Base-by-base conservation (phyloP, 2,329 filamentous ascomycete species). In the Penicillium olsonii region DNA sequence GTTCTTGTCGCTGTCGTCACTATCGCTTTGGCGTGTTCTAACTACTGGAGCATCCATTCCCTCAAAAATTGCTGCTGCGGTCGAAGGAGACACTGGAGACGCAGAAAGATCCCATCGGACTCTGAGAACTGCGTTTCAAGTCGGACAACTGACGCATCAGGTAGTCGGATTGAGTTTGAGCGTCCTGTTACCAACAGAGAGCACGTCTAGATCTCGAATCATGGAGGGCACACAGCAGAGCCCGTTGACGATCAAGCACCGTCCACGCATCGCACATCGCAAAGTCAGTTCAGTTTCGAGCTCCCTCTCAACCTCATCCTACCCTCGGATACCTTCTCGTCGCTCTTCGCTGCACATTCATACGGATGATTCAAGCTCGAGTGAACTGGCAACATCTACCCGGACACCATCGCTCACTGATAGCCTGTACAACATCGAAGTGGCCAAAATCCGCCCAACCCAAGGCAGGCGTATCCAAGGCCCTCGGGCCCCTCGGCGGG, bases 221-320 rank as follows among this genome's bases (percentile, higher is more conserved):
- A 66, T 69, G 54, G 61, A 66, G 42, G 48, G 62, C 34, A 59
- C 37, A 11, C 34, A 57, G 48, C 75, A 78, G 15, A 70, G 70
- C 26, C 81, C 81, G 10, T 63, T 83, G 27, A 75, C 77, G 59
- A 63, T 75, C 59, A 83, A 81, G 61, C n/a, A 20, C 31, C 37
- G 14, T 14, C 43, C 38, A 20, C 52, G 19, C 44, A 46, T 44
- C 18, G 19, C 14, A 22, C 9, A 26, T 18, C 50, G 37, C 34
- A 54, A 42, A 56, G 20, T 34, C 31, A 45, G 35, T 24, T 50
- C 52, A 7, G 18, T 19, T 18, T 43, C 40, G 22, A 43, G 39
- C 17, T 44, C 45, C 37, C 15, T 54, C 35, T 47, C 37, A 39
- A 34, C 53, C 41, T 9, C 59, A 52, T 45, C 45, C 10, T 60